A percentile compares a stretch with the other conserved stretches of the same genome.
These are phyloP conservation scores for Lodderomyces elongisporus DNA, from an alignment of 1,139 yeast genomes.

Conservation along the genomic window DNA sequence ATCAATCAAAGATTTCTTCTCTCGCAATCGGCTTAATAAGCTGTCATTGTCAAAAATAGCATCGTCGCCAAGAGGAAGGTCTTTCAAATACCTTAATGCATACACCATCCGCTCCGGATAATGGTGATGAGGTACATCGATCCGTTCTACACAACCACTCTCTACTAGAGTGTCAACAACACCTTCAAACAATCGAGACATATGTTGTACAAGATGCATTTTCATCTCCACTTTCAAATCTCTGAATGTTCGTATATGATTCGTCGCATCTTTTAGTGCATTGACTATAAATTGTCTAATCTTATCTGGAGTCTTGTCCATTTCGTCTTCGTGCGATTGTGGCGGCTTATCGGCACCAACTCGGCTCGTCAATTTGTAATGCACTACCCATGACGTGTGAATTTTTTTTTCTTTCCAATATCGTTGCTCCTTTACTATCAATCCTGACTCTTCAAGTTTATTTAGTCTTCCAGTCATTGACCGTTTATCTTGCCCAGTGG, in stretches of 20 bases:
- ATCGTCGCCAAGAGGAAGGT: conserved; percentile 33
- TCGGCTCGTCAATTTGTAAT: conserved; percentile 32
- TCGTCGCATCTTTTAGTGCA: conserved; percentile 59
- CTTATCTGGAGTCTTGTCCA: conserved; percentile 28
- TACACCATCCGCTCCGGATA: conserved; percentile 32
- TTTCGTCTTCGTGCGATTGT: conserved; percentile 30
- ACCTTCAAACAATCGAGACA: conserved; percentile 48
- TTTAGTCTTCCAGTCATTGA: conserved; percentile 61
- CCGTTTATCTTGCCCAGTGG: conserved; percentile 66
- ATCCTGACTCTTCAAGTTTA: conserved; percentile 44
- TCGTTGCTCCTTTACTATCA: conserved; percentile 40
- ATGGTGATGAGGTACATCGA: conserved; percentile 21
- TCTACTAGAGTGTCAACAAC: conserved; percentile 47
- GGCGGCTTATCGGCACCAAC: conserved; percentile 5
- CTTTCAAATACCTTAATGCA: conserved; percentile 57
- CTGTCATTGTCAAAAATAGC: conserved; percentile 6
- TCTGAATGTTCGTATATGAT: conserved; percentile 58
- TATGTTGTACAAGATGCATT: conserved; percentile 40
- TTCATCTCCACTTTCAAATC: conserved; percentile 64
- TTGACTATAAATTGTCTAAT: conserved; percentile 41
- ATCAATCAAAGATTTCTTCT: background rate
- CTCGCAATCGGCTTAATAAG: background rate
- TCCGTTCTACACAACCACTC: conserved; percentile 52
- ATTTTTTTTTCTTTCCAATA: conserved; percentile 41
- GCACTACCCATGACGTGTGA: conserved; percentile 47